Base-by-base conservation (phyloP, 495 filamentous ascomycete species). In the Trichocladium uniseriatum region DNA sequence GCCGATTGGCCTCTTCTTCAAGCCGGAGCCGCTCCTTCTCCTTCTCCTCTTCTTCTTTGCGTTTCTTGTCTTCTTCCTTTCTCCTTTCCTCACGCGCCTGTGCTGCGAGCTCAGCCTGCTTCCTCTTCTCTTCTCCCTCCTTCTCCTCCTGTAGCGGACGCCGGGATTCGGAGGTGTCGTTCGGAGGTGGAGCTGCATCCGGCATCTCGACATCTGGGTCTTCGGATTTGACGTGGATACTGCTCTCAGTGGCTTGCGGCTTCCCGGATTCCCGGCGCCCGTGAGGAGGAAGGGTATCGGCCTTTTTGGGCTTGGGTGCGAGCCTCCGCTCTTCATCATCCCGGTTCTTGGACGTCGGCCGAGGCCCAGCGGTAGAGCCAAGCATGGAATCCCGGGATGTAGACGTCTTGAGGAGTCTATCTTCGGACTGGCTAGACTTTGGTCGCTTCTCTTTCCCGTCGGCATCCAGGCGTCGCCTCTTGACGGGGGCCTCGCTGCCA, bases 401-500 rank as follows among this genome's bases (percentile, higher is more conserved):
- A 1, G 64, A 55, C 34, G 69, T 52, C 45, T 69, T 73, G 16
- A 55, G 56, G 16, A 64, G 63, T 3, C 66, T 67, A 22, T 66
- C 67, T 9, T 74, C 71, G 11, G 69, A 69, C 18, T 64, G 60
- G 42, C 55, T 65, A 5, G 65, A 60, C 21, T 69, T 61, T 21
- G 60, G 55, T 10, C 66, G 66, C 51, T 59, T 68, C 32, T 76
- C 72, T 48, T 66, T 72, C 35, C 56, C 58, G 5, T 75, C 69
- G 2, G 47, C 55, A 32, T 78, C 76, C 19, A 78, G 45, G 18
- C 70, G 71, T 38, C 76, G 63, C 50, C 68, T 63, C 57, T 79
- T 79, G 28, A 65, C 45, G 16, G 73, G 69, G 24, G 58, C 67
- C 71, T 84, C 70, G 69, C 73, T 60, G 64, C 77, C 53, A 48